Percentiles rank a stretch among this genome's conserved stretches.
Evolutionary conservation across 345 rosid species (phyloP).

Genomic region (Kernera saxatilis): DNA sequence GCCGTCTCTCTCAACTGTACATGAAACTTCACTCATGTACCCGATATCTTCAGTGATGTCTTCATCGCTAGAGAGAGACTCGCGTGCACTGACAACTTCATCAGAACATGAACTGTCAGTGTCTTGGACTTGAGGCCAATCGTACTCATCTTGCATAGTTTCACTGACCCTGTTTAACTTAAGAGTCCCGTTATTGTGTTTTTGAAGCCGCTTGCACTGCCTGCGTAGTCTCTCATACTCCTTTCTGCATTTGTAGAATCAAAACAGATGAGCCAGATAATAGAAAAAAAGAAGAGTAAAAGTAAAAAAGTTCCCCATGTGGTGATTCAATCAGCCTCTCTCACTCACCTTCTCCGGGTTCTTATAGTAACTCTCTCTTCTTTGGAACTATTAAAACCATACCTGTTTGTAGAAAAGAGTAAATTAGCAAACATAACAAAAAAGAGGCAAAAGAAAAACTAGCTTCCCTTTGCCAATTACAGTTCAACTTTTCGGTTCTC

Average conservation of each 20-base stretch:
- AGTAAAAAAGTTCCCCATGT: neutral
- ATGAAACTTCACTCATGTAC: slow-evolving; percentile 51
- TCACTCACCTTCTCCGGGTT: slow-evolving; percentile 69
- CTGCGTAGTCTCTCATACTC: slow-evolving; percentile 87
- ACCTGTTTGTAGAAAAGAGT: slow-evolving; percentile 37
- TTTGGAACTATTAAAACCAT: slow-evolving; percentile 66
- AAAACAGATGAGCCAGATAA: neutral
- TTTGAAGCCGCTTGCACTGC: slow-evolving; percentile 52
- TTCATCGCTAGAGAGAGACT: slow-evolving; percentile 70
- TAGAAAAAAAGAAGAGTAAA: neutral
- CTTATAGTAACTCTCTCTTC: slow-evolving; percentile 68
- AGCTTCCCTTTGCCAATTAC: neutral
- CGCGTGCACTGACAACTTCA: slow-evolving; percentile 80
- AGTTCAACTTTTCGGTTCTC: neutral
- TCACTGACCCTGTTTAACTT: slow-evolving; percentile 36
- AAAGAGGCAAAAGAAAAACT: neutral
- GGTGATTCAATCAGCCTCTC: slow-evolving; percentile 3
- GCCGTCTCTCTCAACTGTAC: slow-evolving; percentile 47
- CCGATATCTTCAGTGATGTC: slow-evolving; percentile 42
- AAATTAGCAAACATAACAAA: neutral
- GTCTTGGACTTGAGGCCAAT: slow-evolving; percentile 47
- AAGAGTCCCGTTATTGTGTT: slow-evolving; percentile 32
- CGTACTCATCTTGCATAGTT: slow-evolving; percentile 26
- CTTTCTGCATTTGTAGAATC: slow-evolving; percentile 51
- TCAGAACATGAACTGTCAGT: slow-evolving; percentile 57